Conservation (phyloP, 1,139 yeast genomes). For the Saccharomycopsis hybrid region DNA sequence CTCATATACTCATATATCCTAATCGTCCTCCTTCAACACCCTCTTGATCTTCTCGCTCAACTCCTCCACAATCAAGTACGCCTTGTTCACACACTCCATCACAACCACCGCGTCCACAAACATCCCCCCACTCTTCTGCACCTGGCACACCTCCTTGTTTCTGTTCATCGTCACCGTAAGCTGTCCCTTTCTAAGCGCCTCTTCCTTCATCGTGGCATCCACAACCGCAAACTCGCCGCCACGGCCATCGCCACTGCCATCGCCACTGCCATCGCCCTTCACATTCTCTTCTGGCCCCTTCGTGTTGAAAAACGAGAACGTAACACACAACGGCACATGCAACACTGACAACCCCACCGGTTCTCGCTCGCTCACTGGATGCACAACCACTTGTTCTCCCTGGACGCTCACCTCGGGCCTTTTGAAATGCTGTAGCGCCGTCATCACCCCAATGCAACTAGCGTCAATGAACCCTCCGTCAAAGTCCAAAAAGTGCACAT, state of each 20-base stretch:
- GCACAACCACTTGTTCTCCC: conserved; percentile 65
- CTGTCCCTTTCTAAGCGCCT: conserved; percentile 66
- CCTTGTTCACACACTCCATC: conserved; percentile 62
- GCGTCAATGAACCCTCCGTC: conserved; percentile 94
- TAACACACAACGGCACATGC: conserved; percentile 88
- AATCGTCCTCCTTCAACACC: too few relatives aligned
- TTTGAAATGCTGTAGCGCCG: conserved; percentile 74
- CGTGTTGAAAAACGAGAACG: conserved; percentile 78
- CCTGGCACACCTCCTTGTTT: conserved; percentile 84
- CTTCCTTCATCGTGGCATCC: conserved; percentile 79
- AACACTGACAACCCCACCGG: conserved; percentile 82
- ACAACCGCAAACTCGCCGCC: conserved; percentile 51
- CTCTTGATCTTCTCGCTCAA: conserved; percentile 58
- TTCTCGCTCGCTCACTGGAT: conserved; percentile 68
- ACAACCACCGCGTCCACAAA: conserved; percentile 71
- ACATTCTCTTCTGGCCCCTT: conserved; percentile 51
- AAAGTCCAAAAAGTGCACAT: conserved; percentile 77
- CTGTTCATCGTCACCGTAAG: conserved; percentile 83
- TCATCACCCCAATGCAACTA: conserved; percentile 84
- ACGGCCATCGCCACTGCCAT: too few relatives aligned
- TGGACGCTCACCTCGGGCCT: conserved; percentile 78
- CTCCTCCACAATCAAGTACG: conserved; percentile 55
- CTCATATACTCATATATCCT: too few relatives aligned
- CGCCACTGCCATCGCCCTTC: conserved; percentile 29
- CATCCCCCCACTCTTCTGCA: conserved; percentile 85